phyloP scores from a whole-genome alignment of 192 early-diverging fungal species.

The Backusella sp. region DNA sequence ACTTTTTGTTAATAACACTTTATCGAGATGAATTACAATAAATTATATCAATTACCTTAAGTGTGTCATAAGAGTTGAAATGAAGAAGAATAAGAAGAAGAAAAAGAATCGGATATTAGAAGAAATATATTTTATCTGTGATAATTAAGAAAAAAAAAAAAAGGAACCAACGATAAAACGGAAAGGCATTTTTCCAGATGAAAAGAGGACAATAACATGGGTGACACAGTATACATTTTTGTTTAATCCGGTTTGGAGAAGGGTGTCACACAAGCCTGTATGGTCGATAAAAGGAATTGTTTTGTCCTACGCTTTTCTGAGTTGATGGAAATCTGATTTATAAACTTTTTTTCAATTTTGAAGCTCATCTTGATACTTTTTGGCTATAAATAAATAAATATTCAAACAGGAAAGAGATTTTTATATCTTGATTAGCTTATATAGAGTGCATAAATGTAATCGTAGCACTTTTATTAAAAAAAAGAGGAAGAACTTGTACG shows the following conservation, averaged over 20 bases:
- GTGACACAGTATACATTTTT: not conserved
- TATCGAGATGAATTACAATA: not conserved
- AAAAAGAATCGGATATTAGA: not conserved
- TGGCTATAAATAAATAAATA: not conserved
- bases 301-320: not conserved
- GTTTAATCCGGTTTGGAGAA: not conserved
- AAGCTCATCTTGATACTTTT: not conserved
- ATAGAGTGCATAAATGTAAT: not conserved
- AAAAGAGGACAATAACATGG: not conserved
- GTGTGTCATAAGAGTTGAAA: not conserved
- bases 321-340: not conserved
- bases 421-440: not conserved
- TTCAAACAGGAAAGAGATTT: not conserved
- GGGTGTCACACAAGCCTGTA: not conserved
- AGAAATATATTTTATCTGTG: not conserved
- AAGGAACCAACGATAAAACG: not conserved
- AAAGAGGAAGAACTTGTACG: not conserved
- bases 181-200: not conserved
- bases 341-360: not conserved
- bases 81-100: not conserved
- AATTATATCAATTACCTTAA: slow-evolving; percentile 5
- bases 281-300: not conserved
- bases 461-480: not conserved
- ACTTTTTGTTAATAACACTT: not conserved
- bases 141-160: not conserved